phyloP scores from a whole-genome alignment of 2,329 filamentous ascomycete genomes.

The Rhinocladiella similis region DNA sequence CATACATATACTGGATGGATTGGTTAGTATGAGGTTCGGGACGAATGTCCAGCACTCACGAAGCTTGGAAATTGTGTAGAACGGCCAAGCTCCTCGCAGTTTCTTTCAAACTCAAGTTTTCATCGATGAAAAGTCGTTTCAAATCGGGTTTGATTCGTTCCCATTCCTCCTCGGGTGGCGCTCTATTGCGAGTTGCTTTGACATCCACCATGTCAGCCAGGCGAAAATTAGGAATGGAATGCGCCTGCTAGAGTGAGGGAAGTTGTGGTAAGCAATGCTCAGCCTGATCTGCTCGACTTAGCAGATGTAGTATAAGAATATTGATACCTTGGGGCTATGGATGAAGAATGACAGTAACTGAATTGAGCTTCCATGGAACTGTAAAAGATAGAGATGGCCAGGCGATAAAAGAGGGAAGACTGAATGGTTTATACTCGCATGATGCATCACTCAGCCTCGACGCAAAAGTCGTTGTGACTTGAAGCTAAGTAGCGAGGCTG shows the following conservation, averaged over 20 bases:
- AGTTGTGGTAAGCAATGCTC: not conserved
- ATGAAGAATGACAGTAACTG: no score
- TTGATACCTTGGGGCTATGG: no score
- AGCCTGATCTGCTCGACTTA: not conserved
- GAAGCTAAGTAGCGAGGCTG: not conserved
- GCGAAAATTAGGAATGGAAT: not conserved
- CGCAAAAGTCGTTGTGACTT: no score
- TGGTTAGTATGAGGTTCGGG: not conserved
- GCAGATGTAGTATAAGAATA: not conserved
- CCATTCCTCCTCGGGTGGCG: slow-evolving; percentile 49
- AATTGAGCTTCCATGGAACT: no score
- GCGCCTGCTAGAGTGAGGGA: no score
- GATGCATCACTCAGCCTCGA: no score
- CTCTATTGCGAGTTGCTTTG: slow-evolving; percentile 1
- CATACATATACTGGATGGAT: slow-evolving; percentile 11
- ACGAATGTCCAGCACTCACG: slow-evolving; percentile 33
- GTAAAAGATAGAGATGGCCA: no score
- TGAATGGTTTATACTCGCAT: no score
- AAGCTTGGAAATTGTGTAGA: slow-evolving; percentile 67
- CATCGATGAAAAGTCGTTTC: slow-evolving; percentile 71
- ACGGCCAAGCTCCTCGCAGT: slow-evolving; percentile 69
- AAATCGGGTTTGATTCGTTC: slow-evolving; percentile 63
- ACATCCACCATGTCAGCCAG: not conserved
- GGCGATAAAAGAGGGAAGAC: no score
- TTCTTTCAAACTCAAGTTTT: slow-evolving; percentile 65